Percentiles rank a stretch among this genome's conserved stretches.
phyloP scores from a whole-genome alignment of 768 basidiomycete species.

The Mycena latifolia region DNA sequence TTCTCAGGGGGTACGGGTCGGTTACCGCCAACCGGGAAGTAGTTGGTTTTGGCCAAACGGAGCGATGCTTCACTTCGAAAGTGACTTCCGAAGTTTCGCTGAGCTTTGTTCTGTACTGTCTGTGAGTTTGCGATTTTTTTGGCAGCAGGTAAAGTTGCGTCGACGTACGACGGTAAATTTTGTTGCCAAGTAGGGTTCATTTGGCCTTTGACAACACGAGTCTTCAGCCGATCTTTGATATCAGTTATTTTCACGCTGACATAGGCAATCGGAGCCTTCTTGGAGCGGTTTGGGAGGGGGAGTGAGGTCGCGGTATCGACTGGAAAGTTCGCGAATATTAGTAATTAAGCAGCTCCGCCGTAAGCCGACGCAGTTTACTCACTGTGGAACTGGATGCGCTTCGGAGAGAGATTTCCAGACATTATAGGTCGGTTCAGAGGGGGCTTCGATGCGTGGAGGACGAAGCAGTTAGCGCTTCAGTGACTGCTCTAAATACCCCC shows the following conservation, averaged over 20 bases:
- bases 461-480: background rate
- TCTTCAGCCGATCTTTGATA: conserved; percentile 19
- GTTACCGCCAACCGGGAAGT: conserved; percentile 25
- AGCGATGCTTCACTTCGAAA: conserved; percentile 32
- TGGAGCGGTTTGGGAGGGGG: conserved; percentile 5
- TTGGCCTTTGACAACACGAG: conserved; percentile 28
- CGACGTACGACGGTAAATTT: conserved; percentile 25
- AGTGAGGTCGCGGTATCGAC: conserved; percentile 29
- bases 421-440: background rate
- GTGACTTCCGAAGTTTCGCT: conserved; percentile 21
- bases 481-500: background rate
- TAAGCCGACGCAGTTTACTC: background rate
- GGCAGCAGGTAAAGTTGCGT: no score
- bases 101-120: conserved; percentile 11
- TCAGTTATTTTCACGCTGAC: conserved; percentile 27
- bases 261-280: conserved; percentile 21
- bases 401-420: conserved; percentile 12
- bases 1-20: conserved; percentile 29
- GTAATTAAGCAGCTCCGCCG: background rate
- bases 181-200: conserved; percentile 29
- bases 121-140: background rate
- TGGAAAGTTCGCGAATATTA: conserved; percentile 1
- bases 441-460: background rate
- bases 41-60: conserved; percentile 28
- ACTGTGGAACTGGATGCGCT: conserved; percentile 36